These are phyloP conservation scores for Cornus suecica DNA, from an alignment of 148 eudicot genomes.

Conservation along the genomic window DNA sequence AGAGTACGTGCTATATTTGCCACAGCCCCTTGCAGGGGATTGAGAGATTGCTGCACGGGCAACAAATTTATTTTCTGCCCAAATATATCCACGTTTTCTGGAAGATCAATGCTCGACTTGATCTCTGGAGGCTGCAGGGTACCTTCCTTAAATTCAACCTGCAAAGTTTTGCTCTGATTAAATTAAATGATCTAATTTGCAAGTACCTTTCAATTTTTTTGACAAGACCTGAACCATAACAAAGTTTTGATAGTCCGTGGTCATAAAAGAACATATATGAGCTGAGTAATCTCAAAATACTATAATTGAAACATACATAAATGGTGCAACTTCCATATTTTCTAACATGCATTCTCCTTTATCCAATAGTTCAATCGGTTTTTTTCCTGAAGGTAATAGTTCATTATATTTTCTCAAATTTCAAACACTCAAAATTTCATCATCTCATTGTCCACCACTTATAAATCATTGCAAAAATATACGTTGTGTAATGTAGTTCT, in stretches of 20 bases:
- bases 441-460: neutral
- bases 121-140: slow-evolving; percentile 80
- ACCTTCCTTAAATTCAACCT: slow-evolving; percentile 94
- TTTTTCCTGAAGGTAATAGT: too few species aligned
- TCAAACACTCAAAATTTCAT: neutral
- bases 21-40: slow-evolving; percentile 72
- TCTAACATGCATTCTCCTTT: neutral
- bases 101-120: slow-evolving; percentile 72
- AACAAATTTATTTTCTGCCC: slow-evolving; percentile 73
- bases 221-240: neutral
- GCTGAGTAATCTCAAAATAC: too few species aligned
- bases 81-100: slow-evolving; percentile 64
- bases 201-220: neutral
- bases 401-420: neutral
- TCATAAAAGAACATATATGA: too few species aligned
- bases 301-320: neutral
- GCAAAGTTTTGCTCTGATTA: slow-evolving; percentile 15
- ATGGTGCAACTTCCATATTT: too few species aligned
- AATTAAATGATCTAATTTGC: neutral
- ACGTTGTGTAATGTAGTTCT: neutral
- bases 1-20: slow-evolving; percentile 47
- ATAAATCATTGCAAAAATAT: neutral
- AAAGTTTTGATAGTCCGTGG: neutral
- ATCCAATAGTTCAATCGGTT: neutral
- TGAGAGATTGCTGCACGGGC: slow-evolving; percentile 72